These are phyloP conservation scores for Silene latifolia DNA, from an alignment of 148 eudicot genomes.

Conservation along the genomic window DNA sequence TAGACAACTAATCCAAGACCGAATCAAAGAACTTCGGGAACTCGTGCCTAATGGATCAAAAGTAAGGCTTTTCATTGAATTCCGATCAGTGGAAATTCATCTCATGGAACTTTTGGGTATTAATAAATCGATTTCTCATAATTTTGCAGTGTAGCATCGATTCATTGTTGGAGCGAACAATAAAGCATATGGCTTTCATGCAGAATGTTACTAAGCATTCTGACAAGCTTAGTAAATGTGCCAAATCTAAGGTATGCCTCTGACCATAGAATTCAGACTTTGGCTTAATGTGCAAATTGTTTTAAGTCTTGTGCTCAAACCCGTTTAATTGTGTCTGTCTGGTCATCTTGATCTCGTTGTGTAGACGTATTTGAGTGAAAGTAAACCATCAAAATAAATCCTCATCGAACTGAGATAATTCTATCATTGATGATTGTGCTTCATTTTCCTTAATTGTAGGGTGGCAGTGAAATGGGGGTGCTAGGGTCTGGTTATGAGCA, in stretches of 20 bases:
- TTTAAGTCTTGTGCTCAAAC: background rate
- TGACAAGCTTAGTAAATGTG: constrained; percentile 58
- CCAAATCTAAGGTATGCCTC: constrained; percentile 55
- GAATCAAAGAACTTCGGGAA: constrained; percentile 79
- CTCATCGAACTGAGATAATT: background rate
- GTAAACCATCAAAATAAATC: background rate
- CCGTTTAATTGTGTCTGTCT: background rate
- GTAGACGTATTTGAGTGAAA: background rate
- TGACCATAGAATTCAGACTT: background rate
- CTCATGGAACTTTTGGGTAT: background rate
- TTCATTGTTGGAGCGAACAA: constrained; percentile 83
- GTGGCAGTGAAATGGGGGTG: constrained; percentile 43
- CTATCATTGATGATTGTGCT: constrained; percentile 1
- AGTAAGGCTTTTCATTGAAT: constrained; percentile 34
- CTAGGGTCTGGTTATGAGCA: constrained; percentile 53
- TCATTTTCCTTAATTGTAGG: constrained; percentile 37
- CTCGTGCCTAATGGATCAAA: constrained; percentile 91
- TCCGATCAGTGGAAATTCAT: background rate
- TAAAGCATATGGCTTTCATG: constrained; percentile 88
- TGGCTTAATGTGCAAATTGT: background rate
- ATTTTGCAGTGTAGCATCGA: constrained; percentile 88
- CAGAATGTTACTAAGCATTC: constrained; percentile 76
- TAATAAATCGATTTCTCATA: constrained; percentile 23
- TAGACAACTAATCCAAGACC: constrained; percentile 91
- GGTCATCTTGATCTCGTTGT: background rate